A percentile compares a stretch with the other conserved stretches of the same genome.
Evolutionary conservation across 345 rosid species (phyloP).

Genomic region (Hypericum perforatum): DNA sequence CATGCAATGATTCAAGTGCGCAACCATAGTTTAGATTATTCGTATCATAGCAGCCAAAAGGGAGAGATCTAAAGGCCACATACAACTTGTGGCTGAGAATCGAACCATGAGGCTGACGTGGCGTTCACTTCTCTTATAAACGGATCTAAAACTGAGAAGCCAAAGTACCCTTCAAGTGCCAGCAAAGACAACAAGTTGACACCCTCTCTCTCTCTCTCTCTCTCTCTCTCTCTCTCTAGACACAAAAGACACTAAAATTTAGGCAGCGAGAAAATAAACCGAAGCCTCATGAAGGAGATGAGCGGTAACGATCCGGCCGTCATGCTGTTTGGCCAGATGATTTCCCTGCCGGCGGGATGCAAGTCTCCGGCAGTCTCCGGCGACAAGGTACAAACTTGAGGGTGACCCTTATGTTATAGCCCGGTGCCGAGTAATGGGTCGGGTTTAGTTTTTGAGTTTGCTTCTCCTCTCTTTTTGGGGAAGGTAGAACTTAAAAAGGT

Average conservation of each 20-base stretch:
- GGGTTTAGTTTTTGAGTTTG: conserved; percentile 9
- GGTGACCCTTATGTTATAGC: conserved; percentile 15
- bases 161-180: conserved; percentile 14
- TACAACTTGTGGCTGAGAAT: conserved; percentile 86
- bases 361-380: conserved; percentile 13
- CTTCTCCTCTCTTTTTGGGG: background rate
- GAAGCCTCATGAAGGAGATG: conserved; percentile 30
- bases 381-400: conserved; percentile 38
- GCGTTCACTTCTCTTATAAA: conserved; percentile 46
- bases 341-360: conserved; percentile 32
- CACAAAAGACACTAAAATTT: conserved; percentile 6
- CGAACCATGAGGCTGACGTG: conserved; percentile 53
- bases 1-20: no score
- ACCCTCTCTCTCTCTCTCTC: conserved; percentile 18
- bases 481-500: conserved; percentile 4
- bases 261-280: conserved; percentile 15
- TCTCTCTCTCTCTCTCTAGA: background rate
- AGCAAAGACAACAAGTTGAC: conserved; percentile 10
- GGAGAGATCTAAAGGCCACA: conserved; percentile 61
- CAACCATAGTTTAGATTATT: no score
- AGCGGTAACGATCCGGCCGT: conserved; percentile 41
- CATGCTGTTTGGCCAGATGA: conserved; percentile 73
- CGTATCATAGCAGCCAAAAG: conserved; percentile 2
- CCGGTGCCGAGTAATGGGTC: conserved; percentile 15
- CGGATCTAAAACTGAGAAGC: conserved; percentile 49